Conservation (phyloP, 805 yeast species). For the Wickerhamomyces strasburgensis region DNA sequence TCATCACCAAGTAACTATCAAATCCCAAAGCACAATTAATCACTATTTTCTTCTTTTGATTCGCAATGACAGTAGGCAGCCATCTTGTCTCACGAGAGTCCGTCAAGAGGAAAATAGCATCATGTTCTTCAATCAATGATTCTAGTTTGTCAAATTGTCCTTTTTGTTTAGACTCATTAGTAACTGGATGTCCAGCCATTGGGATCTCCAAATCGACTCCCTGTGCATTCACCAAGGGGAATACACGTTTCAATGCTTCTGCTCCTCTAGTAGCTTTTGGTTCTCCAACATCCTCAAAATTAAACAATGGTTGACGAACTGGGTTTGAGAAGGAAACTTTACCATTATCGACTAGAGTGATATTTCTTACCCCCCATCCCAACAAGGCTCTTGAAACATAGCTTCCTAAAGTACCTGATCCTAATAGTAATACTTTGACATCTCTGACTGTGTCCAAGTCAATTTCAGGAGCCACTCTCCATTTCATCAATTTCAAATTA, state of each 20-base stretch:
- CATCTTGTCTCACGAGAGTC: conserved; percentile 96
- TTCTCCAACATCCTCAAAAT: conserved; percentile 73
- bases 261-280: conserved; percentile 82
- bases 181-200: conserved; percentile 90
- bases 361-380: conserved; percentile 91
- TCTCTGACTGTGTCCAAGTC: conserved; percentile 59
- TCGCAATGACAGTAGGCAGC: conserved; percentile 88
- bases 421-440: conserved; percentile 71
- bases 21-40: conserved; percentile 94
- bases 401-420: conserved; percentile 95
- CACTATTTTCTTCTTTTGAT: conserved; percentile 63
- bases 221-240: conserved; percentile 64
- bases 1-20: conserved; percentile 88
- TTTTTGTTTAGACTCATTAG: conserved; percentile 46
- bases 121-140: conserved; percentile 58
- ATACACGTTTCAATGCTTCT: conserved; percentile 59
- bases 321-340: conserved; percentile 89
- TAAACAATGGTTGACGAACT: conserved; percentile 86
- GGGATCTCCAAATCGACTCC: conserved; percentile 79
- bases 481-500: conserved; percentile 88
- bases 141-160: conserved; percentile 49
- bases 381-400: conserved; percentile 80
- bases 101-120: conserved; percentile 74
- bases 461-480: conserved; percentile 87
- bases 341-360: conserved; percentile 89